Evolutionary conservation across 2,329 filamentous ascomycete species (phyloP).

Genomic region (Knoxdaviesia proteae): DNA sequence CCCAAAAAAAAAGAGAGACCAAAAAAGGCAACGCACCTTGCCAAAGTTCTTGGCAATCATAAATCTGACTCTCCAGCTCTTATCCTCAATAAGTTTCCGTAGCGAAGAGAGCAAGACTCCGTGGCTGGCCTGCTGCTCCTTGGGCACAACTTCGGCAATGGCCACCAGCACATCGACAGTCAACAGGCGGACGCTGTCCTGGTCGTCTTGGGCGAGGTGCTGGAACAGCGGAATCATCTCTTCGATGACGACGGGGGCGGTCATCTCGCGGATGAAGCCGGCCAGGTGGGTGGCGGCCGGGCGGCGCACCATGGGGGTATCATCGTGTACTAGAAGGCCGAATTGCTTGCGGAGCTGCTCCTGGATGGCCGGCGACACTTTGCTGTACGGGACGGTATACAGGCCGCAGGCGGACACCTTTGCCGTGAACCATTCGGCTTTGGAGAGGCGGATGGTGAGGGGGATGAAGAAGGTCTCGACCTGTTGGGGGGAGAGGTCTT

Average conservation of each 20-base stretch:
- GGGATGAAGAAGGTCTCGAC: conserved; percentile 96
- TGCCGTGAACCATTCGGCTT: conserved; percentile 99
- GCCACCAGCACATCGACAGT: conserved; percentile 94
- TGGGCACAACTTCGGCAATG: conserved; percentile 90
- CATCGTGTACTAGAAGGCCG: conserved; percentile 81
- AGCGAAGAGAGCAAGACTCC: conserved; percentile 79
- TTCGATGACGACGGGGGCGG: conserved; percentile 73
- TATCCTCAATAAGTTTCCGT: conserved; percentile 89
- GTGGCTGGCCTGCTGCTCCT: conserved; percentile 93
- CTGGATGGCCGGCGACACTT: conserved; percentile 71
- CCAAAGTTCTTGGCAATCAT: conserved; percentile 99
- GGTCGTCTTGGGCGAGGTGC: conserved; percentile 86
- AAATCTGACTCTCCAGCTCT: conserved; percentile 97
- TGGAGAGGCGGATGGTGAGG: conserved; percentile 83
- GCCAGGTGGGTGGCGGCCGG: conserved; percentile 91
- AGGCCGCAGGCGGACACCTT: conserved; percentile 96
- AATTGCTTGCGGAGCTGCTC: conserved; percentile 86
- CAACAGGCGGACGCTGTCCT: conserved; percentile 88
- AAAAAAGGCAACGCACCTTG: conserved; percentile 38
- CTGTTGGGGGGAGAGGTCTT: conserved; percentile 73
- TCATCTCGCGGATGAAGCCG: conserved; percentile 96
- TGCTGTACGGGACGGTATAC: conserved; percentile 82
- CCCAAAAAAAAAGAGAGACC: not conserved
- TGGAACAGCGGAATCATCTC: conserved; percentile 99
- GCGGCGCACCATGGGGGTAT: conserved; percentile 96